Percentiles rank a stretch among this genome's conserved stretches.
phyloP scores from a whole-genome alignment of 306 rosid species.

The Fragaria nilgerrensis region DNA sequence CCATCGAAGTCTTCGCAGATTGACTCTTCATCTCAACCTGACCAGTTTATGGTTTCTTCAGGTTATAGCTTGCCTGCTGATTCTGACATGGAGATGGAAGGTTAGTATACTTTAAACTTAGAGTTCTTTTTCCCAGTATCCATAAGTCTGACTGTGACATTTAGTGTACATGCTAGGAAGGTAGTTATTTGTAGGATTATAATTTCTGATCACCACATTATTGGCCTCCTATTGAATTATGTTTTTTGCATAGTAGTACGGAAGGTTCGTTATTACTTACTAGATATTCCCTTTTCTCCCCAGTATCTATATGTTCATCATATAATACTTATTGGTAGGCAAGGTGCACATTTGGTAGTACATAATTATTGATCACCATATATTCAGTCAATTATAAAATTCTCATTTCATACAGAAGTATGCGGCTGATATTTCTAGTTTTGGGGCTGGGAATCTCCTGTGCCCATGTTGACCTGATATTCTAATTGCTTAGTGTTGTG shows the following conservation, averaged over 20 bases:
- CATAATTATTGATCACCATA: neutral
- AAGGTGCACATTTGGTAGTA: neutral
- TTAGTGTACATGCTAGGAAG: neutral
- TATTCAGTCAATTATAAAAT: neutral
- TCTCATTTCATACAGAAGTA: neutral
- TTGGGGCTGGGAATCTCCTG: neutral
- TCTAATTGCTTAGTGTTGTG: neutral
- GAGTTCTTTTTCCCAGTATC: neutral
- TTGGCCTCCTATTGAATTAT: neutral
- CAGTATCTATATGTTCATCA: neutral
- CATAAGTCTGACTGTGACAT: neutral
- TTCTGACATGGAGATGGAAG: slow-evolving; percentile 99
- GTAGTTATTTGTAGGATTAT: neutral
- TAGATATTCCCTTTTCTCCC: slow-evolving; percentile 19
- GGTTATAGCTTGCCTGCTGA: slow-evolving; percentile 43
- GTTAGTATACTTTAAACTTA: slow-evolving; percentile 41
- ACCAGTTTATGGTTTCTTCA: slow-evolving; percentile 27
- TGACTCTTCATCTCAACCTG: too few species aligned
- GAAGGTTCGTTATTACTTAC: slow-evolving; percentile 51
- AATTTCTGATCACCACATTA: neutral
- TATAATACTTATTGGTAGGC: neutral
- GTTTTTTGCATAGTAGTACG: slow-evolving; percentile 1
- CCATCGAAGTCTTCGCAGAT: too few species aligned
- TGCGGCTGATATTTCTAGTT: neutral
- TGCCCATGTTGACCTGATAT: neutral